Percentiles rank a stretch among this genome's conserved stretches.
These are phyloP conservation scores for Podila epicladia DNA, from an alignment of 192 early-diverging fungal genomes.

Conservation along the genomic window DNA sequence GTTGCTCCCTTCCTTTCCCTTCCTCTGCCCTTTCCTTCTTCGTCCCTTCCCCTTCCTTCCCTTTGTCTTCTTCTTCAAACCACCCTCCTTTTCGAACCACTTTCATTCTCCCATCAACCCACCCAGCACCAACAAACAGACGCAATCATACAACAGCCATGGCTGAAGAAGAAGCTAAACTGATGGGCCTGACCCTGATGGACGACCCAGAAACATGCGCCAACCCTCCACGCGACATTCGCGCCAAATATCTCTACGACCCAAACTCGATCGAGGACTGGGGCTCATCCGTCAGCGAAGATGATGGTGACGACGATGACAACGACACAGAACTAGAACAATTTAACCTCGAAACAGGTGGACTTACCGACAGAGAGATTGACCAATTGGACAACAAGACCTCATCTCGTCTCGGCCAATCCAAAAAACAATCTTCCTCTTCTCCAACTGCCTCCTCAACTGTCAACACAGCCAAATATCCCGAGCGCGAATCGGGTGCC, in stretches of 20 bases:
- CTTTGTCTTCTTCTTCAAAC: background rate
- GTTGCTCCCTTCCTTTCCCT: background rate
- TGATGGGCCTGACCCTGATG: constrained; percentile 33
- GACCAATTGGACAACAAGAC: constrained; percentile 34
- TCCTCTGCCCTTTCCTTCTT: background rate
- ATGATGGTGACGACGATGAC: constrained; percentile 4
- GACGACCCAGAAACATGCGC: constrained; percentile 26
- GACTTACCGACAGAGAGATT: constrained; percentile 27
- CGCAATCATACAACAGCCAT: background rate
- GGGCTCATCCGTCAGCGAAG: constrained; percentile 22
- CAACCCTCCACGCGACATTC: constrained; percentile 17
- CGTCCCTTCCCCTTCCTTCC: background rate
- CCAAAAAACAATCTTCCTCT: background rate
- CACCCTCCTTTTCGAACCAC: background rate
- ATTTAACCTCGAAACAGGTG: constrained; percentile 32
- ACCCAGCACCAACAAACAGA: background rate
- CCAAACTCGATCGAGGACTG: constrained; percentile 17
- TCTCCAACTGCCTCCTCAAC: background rate
- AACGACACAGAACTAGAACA: constrained; percentile 7
- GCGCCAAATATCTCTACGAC: constrained; percentile 25
- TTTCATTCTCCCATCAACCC: background rate
- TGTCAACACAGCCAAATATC: constrained; percentile 14
- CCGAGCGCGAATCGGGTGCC: constrained; percentile 40
- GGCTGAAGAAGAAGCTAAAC: constrained; percentile 43
- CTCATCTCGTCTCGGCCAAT: constrained; percentile 21